A percentile compares a stretch with the other conserved stretches of the same genome.
Conservation (phyloP, 352 stramenopile species). For the Phytophthora citricola region DNA sequence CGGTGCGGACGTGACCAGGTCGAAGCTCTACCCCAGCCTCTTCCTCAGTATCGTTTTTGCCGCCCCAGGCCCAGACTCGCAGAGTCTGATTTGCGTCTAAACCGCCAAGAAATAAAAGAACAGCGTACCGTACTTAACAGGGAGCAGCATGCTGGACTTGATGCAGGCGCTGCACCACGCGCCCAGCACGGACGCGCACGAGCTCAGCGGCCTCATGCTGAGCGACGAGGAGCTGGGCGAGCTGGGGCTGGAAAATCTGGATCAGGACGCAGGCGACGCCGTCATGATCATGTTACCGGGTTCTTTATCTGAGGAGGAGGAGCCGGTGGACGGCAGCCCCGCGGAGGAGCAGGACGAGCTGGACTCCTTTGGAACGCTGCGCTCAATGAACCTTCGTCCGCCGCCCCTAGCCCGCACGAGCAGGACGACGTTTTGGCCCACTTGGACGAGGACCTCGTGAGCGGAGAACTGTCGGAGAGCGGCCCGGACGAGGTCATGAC, state of each 20-base stretch:
- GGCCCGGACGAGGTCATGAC: slow-evolving; percentile 44
- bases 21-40: neutral
- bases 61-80: neutral
- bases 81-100: slow-evolving; percentile 27
- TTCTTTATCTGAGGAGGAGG: slow-evolving; percentile 34
- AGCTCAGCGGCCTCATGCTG: slow-evolving; percentile 37
- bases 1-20: slow-evolving; percentile 18
- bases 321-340: neutral
- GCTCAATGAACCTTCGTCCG: slow-evolving; percentile 19
- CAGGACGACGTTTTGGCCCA: slow-evolving; percentile 19
- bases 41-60: too few relatives aligned
- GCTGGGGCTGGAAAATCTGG: slow-evolving; percentile 32
- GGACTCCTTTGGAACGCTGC: slow-evolving; percentile 43
- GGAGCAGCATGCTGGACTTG: slow-evolving; percentile 36
- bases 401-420: slow-evolving; percentile 11
- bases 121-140: slow-evolving; percentile 15
- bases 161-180: slow-evolving; percentile 34
- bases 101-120: neutral
- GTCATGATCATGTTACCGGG: slow-evolving; percentile 40
- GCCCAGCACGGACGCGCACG: slow-evolving; percentile 13
- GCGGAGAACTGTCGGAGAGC: slow-evolving; percentile 39
- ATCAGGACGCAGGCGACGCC: slow-evolving; percentile 27
- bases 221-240: slow-evolving; percentile 38
- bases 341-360: slow-evolving; percentile 29
- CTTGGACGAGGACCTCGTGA: slow-evolving; percentile 36